Conservation (phyloP, 179 eudicot species). For the Amaranthus tricolor region DNA sequence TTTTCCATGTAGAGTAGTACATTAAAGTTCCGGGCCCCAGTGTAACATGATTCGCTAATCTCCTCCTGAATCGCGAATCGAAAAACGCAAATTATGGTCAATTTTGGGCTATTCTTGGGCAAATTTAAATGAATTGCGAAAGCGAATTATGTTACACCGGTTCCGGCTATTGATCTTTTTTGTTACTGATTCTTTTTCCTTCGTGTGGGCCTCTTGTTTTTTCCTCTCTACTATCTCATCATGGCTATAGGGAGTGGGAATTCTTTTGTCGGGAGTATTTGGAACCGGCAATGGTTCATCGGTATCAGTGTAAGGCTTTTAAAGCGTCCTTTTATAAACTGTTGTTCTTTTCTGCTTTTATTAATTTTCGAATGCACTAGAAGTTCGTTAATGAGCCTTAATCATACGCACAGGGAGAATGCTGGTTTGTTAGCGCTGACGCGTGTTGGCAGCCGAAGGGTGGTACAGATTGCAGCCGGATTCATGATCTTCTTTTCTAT, state of each 20-base stretch:
- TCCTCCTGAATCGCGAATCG: too few relatives aligned
- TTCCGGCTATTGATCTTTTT: neutral
- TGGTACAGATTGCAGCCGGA: conserved; percentile 46
- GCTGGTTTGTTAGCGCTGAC: conserved; percentile 51
- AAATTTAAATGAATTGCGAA: too few relatives aligned
- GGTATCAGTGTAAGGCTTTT: conserved; percentile 72
- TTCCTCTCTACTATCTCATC: conserved; percentile 10
- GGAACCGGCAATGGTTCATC: conserved; percentile 92
- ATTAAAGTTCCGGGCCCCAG: conserved; percentile 1
- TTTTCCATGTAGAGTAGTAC: neutral
- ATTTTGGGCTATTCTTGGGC: too few relatives aligned
- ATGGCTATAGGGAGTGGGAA: conserved; percentile 68
- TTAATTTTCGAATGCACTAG: neutral
- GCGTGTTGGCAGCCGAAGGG: conserved; percentile 56
- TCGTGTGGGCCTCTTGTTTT: neutral
- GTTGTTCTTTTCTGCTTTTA: neutral
- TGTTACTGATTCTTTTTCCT: neutral
- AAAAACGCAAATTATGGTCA: too few relatives aligned
- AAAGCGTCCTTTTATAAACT: neutral
- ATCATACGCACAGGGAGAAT: conserved; percentile 37
- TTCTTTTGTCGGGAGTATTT: conserved; percentile 77
- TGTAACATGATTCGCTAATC: too few relatives aligned
- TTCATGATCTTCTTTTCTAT: conserved; percentile 54
- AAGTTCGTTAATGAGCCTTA: neutral
- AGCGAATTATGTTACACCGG: too few relatives aligned